phyloP scores from a whole-genome alignment of 2,329 filamentous ascomycete species.

The Graphiopsis chlorocephala region DNA sequence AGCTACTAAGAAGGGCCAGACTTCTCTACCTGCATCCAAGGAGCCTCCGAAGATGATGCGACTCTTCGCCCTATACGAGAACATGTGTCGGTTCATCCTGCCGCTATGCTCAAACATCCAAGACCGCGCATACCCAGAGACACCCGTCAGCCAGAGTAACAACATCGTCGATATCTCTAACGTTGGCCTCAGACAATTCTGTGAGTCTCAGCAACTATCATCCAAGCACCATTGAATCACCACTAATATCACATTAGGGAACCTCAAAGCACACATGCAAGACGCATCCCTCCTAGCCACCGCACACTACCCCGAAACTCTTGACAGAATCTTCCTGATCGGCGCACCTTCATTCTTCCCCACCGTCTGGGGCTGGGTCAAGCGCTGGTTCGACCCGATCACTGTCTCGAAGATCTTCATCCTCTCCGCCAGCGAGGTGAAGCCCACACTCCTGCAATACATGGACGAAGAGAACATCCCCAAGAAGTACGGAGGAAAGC shows the following conservation, averaged over 20 bases:
- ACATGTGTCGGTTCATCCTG: conserved; percentile 81
- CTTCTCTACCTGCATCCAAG: conserved; percentile 55
- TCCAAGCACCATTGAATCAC: no score
- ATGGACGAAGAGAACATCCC: conserved; percentile 82
- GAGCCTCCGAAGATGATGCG: conserved; percentile 74
- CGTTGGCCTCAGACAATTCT: conserved; percentile 84
- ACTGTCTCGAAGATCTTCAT: conserved; percentile 84
- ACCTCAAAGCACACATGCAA: conserved; percentile 90
- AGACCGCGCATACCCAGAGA: conserved; percentile 68
- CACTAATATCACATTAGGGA: conserved; percentile 56
- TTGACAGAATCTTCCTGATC: conserved; percentile 84
- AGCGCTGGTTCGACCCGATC: conserved; percentile 62
- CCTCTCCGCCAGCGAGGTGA: conserved; percentile 68
- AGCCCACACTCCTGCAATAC: conserved; percentile 73
- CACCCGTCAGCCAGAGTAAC: conserved; percentile 87
- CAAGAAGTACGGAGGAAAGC: conserved; percentile 81
- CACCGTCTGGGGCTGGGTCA: conserved; percentile 92
- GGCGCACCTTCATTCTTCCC: conserved; percentile 88
- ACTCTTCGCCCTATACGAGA: conserved; percentile 91
- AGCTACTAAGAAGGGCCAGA: conserved; percentile 56
- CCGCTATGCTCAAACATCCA: conserved; percentile 76
- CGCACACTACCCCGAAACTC: conserved; percentile 90
- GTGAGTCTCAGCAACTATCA: neutral
- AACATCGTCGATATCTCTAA: conserved; percentile 93
- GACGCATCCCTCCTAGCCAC: conserved; percentile 84